Conservation (phyloP, 2,329 filamentous ascomycete species). For the Sporothrix sp. region DNA sequence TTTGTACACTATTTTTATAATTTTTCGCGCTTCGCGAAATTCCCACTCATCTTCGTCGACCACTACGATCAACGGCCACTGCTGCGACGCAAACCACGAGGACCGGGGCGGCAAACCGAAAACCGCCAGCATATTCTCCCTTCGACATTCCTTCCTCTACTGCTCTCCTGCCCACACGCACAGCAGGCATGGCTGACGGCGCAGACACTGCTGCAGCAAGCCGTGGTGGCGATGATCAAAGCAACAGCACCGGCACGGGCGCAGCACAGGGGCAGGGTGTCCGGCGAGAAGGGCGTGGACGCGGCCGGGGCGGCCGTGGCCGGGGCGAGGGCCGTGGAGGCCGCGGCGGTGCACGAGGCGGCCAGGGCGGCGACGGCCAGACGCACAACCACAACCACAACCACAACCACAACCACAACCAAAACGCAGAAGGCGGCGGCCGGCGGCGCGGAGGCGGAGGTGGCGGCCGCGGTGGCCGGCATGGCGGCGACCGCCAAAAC, state of each 20-base stretch:
- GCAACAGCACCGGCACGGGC: constrained; percentile 21
- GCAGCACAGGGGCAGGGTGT: constrained; percentile 28
- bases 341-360: constrained; percentile 12
- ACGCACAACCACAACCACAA: constrained; percentile 13
- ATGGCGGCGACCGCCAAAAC: constrained; percentile 6
- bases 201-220: background rate
- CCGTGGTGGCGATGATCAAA: constrained; percentile 9
- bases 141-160: background rate
- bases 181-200: too few species aligned
- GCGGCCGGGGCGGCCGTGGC: constrained; percentile 18
- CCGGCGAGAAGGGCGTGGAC: constrained; percentile 31
- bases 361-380: constrained; percentile 25
- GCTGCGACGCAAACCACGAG: too few species aligned
- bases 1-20: background rate
- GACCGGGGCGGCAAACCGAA: too few species aligned
- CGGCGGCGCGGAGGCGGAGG: constrained; percentile 9
- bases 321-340: constrained; percentile 19
- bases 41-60: too few species aligned
- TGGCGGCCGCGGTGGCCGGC: constrained; percentile 9
- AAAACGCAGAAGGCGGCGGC: background rate
- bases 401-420: constrained; percentile 6
- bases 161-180: background rate
- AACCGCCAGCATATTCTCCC: too few species aligned
- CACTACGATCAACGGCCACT: too few species aligned
- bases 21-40: background rate